These are phyloP conservation scores for Neobulgaria alba DNA, from an alignment of 2,329 filamentous ascomycete species.

Conservation along the genomic window DNA sequence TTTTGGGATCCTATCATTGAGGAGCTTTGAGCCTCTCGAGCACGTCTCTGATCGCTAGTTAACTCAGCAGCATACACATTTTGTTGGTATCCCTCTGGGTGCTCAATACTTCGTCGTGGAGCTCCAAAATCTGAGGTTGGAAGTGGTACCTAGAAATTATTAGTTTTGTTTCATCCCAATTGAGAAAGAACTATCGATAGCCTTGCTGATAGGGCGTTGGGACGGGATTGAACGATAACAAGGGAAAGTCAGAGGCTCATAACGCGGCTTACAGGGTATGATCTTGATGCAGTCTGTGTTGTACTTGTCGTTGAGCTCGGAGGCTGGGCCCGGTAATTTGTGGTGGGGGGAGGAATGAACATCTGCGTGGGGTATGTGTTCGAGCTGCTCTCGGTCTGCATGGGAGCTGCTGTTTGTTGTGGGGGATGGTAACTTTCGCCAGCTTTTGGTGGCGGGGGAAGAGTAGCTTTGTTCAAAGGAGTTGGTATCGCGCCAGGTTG, in stretches of 20 bases:
- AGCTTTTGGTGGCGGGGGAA: constrained; percentile 45
- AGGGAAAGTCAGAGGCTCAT: not conserved
- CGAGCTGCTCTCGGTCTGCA: constrained; percentile 11
- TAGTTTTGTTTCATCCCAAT: not conserved
- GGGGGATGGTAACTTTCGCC: constrained; percentile 37
- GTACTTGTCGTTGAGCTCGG: constrained; percentile 39
- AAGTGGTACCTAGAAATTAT: constrained; percentile 3
- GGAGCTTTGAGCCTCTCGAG: constrained; percentile 15
- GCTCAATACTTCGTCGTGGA: constrained; percentile 22
- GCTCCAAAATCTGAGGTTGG: constrained; percentile 8
- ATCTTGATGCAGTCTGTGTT: constrained; percentile 22
- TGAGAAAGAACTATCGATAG: not conserved
- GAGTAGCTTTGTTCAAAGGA: constrained; percentile 27
- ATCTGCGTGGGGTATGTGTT: constrained; percentile 39
- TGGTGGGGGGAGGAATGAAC: constrained; percentile 40
- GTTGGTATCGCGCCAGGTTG: constrained; percentile 49
- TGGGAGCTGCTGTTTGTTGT: constrained; percentile 28
- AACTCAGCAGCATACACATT: constrained; percentile 45
- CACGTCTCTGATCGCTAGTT: constrained; percentile 35
- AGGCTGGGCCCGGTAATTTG: constrained; percentile 34
- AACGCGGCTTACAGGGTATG: constrained; percentile 15
- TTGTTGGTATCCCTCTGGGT: constrained; percentile 45
- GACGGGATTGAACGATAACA: not conserved
- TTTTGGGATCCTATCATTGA: constrained; percentile 5
- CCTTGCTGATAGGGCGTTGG: not conserved